Evolutionary conservation across 176 grass and related monocot genomes (phyloP), one percentile per base, ranked within the genome.

Genomic region (Eremochloa ophiuroides): DNA sequence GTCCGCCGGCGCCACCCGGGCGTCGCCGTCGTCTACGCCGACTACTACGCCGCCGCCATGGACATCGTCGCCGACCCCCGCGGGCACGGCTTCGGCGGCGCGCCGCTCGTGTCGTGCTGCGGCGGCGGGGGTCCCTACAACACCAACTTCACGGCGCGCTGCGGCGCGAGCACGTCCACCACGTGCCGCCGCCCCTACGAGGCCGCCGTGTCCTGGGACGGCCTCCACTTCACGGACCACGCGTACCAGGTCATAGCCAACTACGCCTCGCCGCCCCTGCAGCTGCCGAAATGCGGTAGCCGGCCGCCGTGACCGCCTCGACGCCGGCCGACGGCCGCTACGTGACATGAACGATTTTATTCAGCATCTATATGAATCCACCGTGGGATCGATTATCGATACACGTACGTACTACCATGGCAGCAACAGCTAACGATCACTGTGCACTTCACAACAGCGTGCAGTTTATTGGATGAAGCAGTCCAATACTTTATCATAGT

Each of bases 11-110:
- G 23, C 3, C 62, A 89, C 40, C 84, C 67, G 1, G 39, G 42
- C 37, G 77, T 73, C 35, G 66, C 47, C 40, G 39, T 91, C 66
- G 69, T 91, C 12, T 94, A 91, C 25, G 89, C 86, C 13, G 84
- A 94, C 46, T 94, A 94, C 75, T 94, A 72, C 22, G 81, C 66
- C 20, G 74, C 84, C 29, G n/a, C 84, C 43, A 47, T 89, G 46
- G 42, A 71, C 33, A 67, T 89, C 74, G 48, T 37, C 74, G 10
- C 62, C 4, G 22, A 83, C 62, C 92, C 92, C 0, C 63, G 17
- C 9, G 71, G 84, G 50, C 85, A 84, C 9, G 85, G 84, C 58
- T 87, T 90, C 40, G 51, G 67, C 23, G 41, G 29, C 38, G 38
- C 51, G 8, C 51, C 80, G 10, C 70, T 88, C 12, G 71, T 85